Evolutionary conservation across 2,329 filamentous ascomycete species (phyloP).

Genomic region (Anisogramma anomala): DNA sequence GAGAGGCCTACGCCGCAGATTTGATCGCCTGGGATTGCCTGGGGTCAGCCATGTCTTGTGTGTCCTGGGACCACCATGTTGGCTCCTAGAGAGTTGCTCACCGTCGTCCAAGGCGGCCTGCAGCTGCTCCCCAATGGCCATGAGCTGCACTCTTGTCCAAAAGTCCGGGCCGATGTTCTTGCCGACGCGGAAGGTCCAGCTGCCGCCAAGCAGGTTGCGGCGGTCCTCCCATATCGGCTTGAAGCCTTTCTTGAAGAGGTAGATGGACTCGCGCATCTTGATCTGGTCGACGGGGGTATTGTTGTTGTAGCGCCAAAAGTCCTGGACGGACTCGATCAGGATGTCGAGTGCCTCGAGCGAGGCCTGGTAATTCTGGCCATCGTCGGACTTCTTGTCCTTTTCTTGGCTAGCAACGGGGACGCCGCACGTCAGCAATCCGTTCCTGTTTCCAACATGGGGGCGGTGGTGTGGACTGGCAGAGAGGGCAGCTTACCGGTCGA

Average conservation of each 20-base stretch:
- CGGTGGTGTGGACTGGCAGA: background rate
- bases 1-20: slow-evolving; percentile 83
- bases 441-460: background rate
- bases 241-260: slow-evolving; percentile 70
- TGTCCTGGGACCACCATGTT: no score
- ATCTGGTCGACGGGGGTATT: slow-evolving; percentile 67
- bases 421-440: slow-evolving; percentile 4
- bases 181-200: slow-evolving; percentile 84
- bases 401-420: slow-evolving; percentile 24
- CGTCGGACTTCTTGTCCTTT: slow-evolving; percentile 31
- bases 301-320: slow-evolving; percentile 76
- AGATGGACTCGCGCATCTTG: slow-evolving; percentile 65
- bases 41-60: no score
- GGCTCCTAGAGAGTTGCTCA: slow-evolving; percentile 32
- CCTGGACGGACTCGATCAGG: slow-evolving; percentile 68
- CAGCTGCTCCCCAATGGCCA: slow-evolving; percentile 73
- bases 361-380: slow-evolving; percentile 36
- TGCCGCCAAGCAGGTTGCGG: slow-evolving; percentile 73
- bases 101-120: slow-evolving; percentile 61
- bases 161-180: slow-evolving; percentile 62
- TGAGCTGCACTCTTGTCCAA: slow-evolving; percentile 70
- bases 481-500: slow-evolving; percentile 39
- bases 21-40: slow-evolving; percentile 73
- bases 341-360: slow-evolving; percentile 50
- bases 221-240: slow-evolving; percentile 74